Evolutionary conservation across 495 filamentous ascomycete genomes (phyloP).

Genomic region (Delitschia confertaspora): DNA sequence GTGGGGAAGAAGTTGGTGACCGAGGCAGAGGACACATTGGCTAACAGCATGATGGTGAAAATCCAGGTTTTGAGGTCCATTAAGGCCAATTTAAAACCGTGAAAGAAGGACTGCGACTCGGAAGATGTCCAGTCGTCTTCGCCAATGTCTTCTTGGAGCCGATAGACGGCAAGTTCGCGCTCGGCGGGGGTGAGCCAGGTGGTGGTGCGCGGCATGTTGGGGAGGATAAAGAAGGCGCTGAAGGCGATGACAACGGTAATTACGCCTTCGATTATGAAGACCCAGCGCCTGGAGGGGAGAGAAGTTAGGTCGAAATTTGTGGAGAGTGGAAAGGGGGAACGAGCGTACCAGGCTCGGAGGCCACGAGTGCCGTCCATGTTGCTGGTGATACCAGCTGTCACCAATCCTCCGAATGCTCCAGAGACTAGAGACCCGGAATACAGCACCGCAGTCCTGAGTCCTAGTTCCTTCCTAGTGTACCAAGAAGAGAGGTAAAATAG

Average conservation of each 20-base stretch:
- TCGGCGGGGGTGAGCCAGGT: constrained; percentile 64
- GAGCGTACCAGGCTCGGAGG: constrained; percentile 42
- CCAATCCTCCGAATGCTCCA: constrained; percentile 36
- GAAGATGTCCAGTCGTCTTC: constrained; percentile 54
- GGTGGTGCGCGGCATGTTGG: constrained; percentile 74
- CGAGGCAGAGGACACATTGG: constrained; percentile 61
- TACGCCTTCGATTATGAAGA: constrained; percentile 73
- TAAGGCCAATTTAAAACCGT: constrained; percentile 64
- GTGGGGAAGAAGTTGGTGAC: constrained; percentile 90
- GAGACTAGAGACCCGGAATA: constrained; percentile 37
- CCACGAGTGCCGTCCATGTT: constrained; percentile 33
- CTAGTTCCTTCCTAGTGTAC: constrained; percentile 52
- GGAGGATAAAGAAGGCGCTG: constrained; percentile 53
- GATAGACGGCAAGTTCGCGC: constrained; percentile 56
- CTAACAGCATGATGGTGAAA: constrained; percentile 57
- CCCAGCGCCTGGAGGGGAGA: constrained; percentile 19
- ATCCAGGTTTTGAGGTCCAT: constrained; percentile 64
- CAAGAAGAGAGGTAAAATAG: constrained; percentile 46
- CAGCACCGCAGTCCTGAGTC: constrained; percentile 46
- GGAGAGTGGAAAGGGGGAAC: too few relatives aligned
- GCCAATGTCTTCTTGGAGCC: constrained; percentile 70
- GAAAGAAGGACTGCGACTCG: constrained; percentile 48
- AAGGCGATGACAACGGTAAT: constrained; percentile 47
- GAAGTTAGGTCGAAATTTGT: too few relatives aligned
- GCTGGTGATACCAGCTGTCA: constrained; percentile 34